Percentiles rank a stretch among this genome's conserved stretches.
phyloP scores from a whole-genome alignment of 1,139 yeast species.

The Kodamaea ohmeri region DNA sequence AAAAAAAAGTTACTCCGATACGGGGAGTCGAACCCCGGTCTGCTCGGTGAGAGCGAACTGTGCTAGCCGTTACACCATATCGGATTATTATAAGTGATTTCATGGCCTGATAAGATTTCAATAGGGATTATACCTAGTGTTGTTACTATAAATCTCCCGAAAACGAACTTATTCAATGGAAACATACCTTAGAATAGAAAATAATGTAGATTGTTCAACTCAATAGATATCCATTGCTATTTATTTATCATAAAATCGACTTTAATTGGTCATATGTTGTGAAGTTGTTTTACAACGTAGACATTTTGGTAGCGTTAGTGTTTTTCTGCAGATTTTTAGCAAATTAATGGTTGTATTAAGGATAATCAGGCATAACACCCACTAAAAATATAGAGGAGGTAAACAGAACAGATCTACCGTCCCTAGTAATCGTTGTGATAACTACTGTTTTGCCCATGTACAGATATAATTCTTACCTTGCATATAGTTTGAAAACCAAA shows the following conservation, averaged over 20 bases:
- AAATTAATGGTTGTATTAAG: no score
- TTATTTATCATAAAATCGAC: no score
- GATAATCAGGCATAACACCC: no score
- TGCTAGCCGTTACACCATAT: conserved; percentile 76
- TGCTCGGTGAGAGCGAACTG: conserved; percentile 80
- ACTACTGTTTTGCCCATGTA: not conserved
- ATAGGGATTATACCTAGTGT: not conserved
- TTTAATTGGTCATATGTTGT: no score
- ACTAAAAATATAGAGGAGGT: no score
- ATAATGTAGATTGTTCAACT: no score
- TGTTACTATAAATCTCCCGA: conserved; percentile 45
- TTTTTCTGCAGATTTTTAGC: no score
- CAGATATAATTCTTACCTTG: not conserved
- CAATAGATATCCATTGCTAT: no score
- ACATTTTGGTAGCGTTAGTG: no score
- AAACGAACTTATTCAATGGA: conserved; percentile 57
- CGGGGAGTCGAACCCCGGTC: conserved; percentile 83
- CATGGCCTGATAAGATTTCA: not conserved
- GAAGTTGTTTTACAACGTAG: no score
- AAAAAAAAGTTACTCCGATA: conserved; percentile 51
- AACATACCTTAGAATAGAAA: no score
- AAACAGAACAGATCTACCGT: no score
- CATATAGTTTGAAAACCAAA: conserved; percentile 10
- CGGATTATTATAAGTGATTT: conserved; percentile 24
- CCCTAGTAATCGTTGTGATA: not conserved